phyloP scores from a whole-genome alignment of 805 yeast genomes.

The Candida manassasensis region DNA sequence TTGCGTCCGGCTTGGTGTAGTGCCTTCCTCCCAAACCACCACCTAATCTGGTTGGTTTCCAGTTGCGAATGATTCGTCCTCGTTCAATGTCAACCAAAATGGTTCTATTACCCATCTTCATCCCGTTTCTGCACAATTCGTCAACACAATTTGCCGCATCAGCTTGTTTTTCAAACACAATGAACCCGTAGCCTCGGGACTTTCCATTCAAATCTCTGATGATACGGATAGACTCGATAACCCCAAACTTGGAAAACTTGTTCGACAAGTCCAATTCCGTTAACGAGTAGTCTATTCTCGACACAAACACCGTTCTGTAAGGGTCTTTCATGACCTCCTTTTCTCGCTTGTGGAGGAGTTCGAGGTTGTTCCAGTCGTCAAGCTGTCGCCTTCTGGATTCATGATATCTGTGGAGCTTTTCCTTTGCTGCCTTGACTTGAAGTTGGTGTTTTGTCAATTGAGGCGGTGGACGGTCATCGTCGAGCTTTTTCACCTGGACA shows the following conservation, averaged over 20 bases:
- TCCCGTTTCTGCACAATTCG: conserved; percentile 46
- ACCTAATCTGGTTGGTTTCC: conserved; percentile 75
- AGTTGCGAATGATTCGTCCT: conserved; percentile 58
- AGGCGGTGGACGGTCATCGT: background rate
- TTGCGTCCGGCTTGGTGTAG: conserved; percentile 38
- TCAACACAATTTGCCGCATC: conserved; percentile 61
- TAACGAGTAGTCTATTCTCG: conserved; percentile 59
- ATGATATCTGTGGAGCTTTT: conserved; percentile 7
- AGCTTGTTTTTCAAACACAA: conserved; percentile 56
- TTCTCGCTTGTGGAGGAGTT: conserved; percentile 27
- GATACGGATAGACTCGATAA: conserved; percentile 50
- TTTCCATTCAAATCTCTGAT: conserved; percentile 37
- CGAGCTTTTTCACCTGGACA: background rate
- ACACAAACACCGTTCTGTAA: conserved; percentile 70
- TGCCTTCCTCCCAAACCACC: conserved; percentile 93
- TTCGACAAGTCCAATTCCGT: conserved; percentile 67
- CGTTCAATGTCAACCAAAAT: conserved; percentile 71
- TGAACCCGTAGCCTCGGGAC: conserved; percentile 80
- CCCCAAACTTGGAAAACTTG: conserved; percentile 62
- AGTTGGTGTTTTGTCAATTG: background rate
- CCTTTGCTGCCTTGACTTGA: conserved; percentile 7
- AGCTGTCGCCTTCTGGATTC: conserved; percentile 21
- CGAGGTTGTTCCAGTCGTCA: conserved; percentile 29
- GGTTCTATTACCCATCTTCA: conserved; percentile 45
- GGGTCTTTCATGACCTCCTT: conserved; percentile 51